Base-by-base conservation (phyloP, 2,329 filamentous ascomycete species). In the Aspergillus texensis region DNA sequence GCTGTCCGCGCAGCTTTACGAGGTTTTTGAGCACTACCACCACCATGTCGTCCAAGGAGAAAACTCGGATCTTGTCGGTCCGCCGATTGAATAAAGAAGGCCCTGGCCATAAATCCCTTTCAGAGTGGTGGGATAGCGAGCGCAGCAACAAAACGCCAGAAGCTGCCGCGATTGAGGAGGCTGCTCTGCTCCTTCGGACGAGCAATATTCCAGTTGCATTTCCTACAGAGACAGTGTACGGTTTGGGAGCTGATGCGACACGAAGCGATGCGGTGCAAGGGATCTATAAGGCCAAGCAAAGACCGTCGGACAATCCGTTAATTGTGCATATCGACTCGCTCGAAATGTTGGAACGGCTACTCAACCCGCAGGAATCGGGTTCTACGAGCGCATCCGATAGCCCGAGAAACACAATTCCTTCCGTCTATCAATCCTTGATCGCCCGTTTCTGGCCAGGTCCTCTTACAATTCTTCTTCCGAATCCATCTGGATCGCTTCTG, bases 171-270 rank as follows among this genome's bases (percentile, higher is more conserved):
- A 83, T 96, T 43, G 79, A 82, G 62, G 81, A 88, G 61, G 92
- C 92, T 1, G 92, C 91, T 2, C 75, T 83, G 14, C 84, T 89
- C 67, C 82, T 97, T 41, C 85, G 83, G 58, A 83, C 83, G 21
- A 88, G 85, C 58, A 85, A 92, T 74, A 85, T 85, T 4, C 95
- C 95, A 5, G 93, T 99, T 55, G 95, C 92, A 1, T 99, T 99
- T 75, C 95, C 95, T 0, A 99, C 95, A 0, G 95, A 99, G 80
- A 99, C 95, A 0, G 95, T 99, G 0, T 99, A 99, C 76, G 95
- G 95, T 0, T 85, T 99, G 9, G 95, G 93, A n/a, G 95, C 95
- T 16, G 95, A 98, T 80, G 95, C 95, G 12, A 98, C 94, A 30
- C 87, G 93, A 71, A 93, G 89, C 72, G 83, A 82, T 28, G 91